Conservation (phyloP, 2,329 filamentous ascomycete species). For the Neofusicoccum laricinum region DNA sequence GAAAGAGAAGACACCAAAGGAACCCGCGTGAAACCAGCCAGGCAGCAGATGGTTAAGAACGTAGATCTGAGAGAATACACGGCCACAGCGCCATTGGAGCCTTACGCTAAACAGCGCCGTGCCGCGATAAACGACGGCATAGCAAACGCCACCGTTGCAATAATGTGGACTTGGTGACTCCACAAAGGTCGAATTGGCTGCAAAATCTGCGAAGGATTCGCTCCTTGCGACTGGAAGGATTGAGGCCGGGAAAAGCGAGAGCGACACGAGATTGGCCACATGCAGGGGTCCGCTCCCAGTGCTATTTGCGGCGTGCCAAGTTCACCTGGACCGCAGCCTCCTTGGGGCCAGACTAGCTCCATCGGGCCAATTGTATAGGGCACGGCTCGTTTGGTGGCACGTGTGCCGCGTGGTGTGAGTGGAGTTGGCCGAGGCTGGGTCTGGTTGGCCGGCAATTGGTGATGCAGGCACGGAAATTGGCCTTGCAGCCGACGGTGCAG, state of each 20-base stretch:
- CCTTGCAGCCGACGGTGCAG: neutral
- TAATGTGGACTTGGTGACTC: neutral
- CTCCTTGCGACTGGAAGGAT: neutral
- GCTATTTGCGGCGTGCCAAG: conserved; percentile 7
- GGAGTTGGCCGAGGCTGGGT: neutral
- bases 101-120: neutral
- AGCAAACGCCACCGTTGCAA: neutral
- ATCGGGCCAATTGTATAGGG: neutral
- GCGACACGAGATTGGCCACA: neutral
- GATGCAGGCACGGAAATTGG: neutral
- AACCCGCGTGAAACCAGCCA: neutral
- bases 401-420: neutral
- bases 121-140: neutral
- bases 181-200: neutral
- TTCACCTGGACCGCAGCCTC: neutral
- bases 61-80: neutral
- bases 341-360: neutral
- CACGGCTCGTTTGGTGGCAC: neutral
- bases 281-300: neutral
- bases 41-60: neutral
- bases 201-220: neutral
- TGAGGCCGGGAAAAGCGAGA: neutral
- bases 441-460: conserved; percentile 1
- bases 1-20: neutral
- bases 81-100: neutral